A percentile compares a stretch with the other conserved stretches of the same genome.
Evolutionary conservation across 2,329 filamentous ascomycete species (phyloP).

Genomic region (Aspergillus neotritici): DNA sequence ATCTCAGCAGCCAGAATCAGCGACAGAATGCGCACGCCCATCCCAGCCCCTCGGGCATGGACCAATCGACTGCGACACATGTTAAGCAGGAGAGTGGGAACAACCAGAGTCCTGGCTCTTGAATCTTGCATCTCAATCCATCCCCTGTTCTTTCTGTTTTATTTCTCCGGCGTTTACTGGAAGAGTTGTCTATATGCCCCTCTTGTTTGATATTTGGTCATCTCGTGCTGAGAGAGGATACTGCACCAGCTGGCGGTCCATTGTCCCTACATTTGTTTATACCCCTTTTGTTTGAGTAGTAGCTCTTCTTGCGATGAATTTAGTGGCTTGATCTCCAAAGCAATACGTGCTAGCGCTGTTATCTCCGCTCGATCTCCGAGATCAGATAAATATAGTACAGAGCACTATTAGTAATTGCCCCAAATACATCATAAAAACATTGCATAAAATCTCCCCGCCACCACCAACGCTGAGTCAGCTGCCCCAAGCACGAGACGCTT

Average conservation of each 20-base stretch:
- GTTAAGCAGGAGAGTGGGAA: too few species aligned
- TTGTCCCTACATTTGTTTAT: too few species aligned
- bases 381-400: constrained; percentile 11
- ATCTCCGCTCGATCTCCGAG: constrained; percentile 12
- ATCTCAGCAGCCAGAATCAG: not conserved
- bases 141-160: not conserved
- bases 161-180: not conserved
- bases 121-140: not conserved
- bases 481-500: constrained; percentile 22
- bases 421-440: too few species aligned
- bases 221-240: not conserved
- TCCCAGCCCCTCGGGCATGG: too few species aligned
- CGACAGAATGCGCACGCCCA: too few species aligned
- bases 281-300: too few species aligned
- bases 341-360: constrained; percentile 1
- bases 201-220: constrained; percentile 2
- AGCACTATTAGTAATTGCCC: too few species aligned
- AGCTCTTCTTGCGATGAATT: not conserved
- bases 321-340: not conserved
- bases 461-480: constrained; percentile 10
- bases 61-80: too few species aligned
- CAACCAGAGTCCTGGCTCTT: too few species aligned
- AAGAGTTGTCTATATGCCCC: constrained; percentile 9
- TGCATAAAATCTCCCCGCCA: not conserved
- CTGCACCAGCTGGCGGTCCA: too few species aligned